Conservation (phyloP, 163 green algal genomes). For the Chlamydomonas reinhardtii region DNA sequence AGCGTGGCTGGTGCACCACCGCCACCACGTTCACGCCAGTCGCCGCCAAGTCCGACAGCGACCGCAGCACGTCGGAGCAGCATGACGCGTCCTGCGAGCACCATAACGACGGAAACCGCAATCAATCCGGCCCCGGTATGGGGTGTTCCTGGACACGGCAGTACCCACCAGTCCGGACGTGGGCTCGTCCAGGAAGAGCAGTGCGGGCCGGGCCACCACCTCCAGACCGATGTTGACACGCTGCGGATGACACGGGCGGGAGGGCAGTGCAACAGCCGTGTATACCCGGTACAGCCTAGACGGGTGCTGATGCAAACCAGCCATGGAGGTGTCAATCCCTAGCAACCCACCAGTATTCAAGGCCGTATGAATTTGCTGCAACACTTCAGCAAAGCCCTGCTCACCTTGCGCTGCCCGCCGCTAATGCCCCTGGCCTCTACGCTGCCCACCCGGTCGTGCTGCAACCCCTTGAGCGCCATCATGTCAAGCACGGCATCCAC, state of each 20-base stretch:
- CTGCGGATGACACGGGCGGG: not conserved
- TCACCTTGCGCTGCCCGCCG: conserved; percentile 85
- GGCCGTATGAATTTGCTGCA: not conserved
- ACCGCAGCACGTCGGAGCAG: conserved; percentile 18
- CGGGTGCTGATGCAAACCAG: no score
- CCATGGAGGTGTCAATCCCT: no score
- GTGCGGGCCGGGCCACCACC: conserved; percentile 75
- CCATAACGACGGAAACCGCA: not conserved
- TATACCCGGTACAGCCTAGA: no score
- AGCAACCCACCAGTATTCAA: no score
- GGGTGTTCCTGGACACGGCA: not conserved
- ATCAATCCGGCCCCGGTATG: no score
- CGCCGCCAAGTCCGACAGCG: conserved; percentile 65
- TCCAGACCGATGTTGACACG: conserved; percentile 85
- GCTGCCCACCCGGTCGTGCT: conserved; percentile 55
- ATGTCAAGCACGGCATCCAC: conserved; percentile 64
- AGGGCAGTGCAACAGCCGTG: not conserved
- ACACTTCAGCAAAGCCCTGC: not conserved
- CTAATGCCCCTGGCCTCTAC: conserved; percentile 68
- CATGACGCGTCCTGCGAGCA: conserved; percentile 48
- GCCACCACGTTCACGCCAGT: conserved; percentile 80
- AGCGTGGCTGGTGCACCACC: conserved; percentile 77
- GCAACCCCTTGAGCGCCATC: conserved; percentile 66
- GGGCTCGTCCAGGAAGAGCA: conserved; percentile 87
- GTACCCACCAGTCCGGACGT: conserved; percentile 66